A percentile compares a stretch with the other conserved stretches of the same genome.
Evolutionary conservation across 257 asterid species (phyloP).

Genomic region (Solanum habrochaites): DNA sequence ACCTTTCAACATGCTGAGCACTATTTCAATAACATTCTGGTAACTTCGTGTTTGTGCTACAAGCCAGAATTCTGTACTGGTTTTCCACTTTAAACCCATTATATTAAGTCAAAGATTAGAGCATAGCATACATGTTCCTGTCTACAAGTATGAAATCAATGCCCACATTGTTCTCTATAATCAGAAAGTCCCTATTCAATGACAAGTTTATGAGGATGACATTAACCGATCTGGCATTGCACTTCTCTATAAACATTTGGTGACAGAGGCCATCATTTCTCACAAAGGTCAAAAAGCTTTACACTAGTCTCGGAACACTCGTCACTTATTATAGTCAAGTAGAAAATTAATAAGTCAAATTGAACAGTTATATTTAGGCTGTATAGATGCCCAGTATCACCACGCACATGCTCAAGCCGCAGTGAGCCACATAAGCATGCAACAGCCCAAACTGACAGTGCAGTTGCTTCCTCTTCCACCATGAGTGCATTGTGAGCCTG

Average conservation of each 20-base stretch:
- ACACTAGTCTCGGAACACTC: neutral
- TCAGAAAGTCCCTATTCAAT: neutral
- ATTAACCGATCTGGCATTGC: neutral
- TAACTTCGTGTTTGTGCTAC: neutral
- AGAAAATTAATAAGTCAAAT: neutral
- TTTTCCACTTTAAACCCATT: neutral
- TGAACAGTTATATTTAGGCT: neutral
- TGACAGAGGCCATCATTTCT: neutral
- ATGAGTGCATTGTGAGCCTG: conserved; percentile 78
- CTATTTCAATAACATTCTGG: neutral
- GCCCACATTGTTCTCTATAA: neutral
- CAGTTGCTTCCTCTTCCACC: conserved; percentile 97
- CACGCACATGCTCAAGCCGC: conserved; percentile 84
- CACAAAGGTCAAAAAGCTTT: neutral
- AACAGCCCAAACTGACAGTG: conserved; percentile 91
- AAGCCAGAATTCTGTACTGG: neutral
- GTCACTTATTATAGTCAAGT: neutral
- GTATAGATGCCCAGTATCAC: neutral
- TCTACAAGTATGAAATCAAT: neutral
- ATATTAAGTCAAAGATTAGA: neutral
- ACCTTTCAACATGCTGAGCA: neutral
- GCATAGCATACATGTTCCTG: neutral
- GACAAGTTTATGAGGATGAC: neutral
- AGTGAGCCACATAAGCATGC: conserved; percentile 96
- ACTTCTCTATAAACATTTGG: neutral